Percentiles rank a stretch among this genome's conserved stretches.
Evolutionary conservation across 139 green algal genomes (phyloP).

Genomic region (Chlamydomonas applanata): DNA sequence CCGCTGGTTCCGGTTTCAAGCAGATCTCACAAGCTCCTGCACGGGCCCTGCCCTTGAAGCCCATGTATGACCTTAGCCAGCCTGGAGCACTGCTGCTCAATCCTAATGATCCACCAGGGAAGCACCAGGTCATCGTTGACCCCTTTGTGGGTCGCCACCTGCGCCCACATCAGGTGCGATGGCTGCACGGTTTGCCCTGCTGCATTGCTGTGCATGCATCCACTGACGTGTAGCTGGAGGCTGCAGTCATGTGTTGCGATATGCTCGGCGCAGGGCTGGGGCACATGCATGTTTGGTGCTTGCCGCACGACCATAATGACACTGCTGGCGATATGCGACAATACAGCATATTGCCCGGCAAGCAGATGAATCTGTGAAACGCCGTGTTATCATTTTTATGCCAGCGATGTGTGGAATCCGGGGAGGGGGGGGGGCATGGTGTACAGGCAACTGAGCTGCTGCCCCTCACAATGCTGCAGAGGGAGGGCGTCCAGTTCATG

Average conservation of each 20-base stretch:
- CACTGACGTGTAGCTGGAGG: no score
- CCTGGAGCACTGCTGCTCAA: conserved; percentile 67
- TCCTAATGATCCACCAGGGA: conserved; percentile 24
- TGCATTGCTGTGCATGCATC: no score
- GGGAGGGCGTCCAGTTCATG: conserved; percentile 77
- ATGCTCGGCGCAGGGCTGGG: no score
- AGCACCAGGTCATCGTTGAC: conserved; percentile 64
- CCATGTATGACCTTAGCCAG: conserved; percentile 55
- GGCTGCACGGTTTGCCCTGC: no score
- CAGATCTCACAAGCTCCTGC: no score
- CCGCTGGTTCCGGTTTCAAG: no score
- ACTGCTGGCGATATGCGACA: no score
- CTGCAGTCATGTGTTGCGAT: not conserved
- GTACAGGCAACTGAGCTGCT: no score
- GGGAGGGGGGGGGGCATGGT: not conserved
- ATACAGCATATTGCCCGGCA: no score
- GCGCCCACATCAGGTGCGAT: conserved; percentile 51
- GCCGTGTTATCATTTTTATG: no score
- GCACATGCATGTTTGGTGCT: not conserved
- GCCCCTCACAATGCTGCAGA: conserved; percentile 12
- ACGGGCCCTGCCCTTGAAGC: not conserved
- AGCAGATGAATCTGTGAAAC: no score
- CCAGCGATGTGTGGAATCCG: not conserved
- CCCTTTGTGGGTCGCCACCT: conserved; percentile 60
- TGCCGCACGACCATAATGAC: no score